phyloP scores from a whole-genome alignment of 1,139 yeast species.

The Saccharomycopsis phalli region DNA sequence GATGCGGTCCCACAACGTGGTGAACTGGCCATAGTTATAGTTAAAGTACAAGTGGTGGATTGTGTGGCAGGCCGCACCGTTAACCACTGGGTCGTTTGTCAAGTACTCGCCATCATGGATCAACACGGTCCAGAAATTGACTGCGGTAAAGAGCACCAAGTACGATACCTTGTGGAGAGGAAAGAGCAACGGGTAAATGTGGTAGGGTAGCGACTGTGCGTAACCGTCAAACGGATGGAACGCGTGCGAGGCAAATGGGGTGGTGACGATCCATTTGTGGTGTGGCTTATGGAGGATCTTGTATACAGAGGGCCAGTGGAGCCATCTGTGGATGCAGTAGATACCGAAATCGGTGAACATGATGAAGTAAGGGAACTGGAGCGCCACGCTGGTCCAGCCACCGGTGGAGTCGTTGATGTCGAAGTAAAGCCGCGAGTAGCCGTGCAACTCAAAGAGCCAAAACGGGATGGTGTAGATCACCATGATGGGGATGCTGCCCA shows the following conservation, averaged over 20 bases:
- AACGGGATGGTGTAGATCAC: constrained; percentile 81
- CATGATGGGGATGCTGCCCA: constrained; percentile 81
- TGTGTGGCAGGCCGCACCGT: constrained; percentile 98
- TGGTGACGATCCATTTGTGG: constrained; percentile 97
- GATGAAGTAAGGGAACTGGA: constrained; percentile 69
- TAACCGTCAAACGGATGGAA: constrained; percentile 98
- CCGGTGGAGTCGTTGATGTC: constrained; percentile 52
- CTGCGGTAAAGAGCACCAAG: constrained; percentile 73
- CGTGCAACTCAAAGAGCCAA: constrained; percentile 75
- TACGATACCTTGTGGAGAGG: constrained; percentile 87
- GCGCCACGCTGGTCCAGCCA: constrained; percentile 55
- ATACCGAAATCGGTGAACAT: constrained; percentile 91
- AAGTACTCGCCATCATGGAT: constrained; percentile 96
- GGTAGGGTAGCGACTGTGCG: constrained; percentile 87
- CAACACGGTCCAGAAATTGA: constrained; percentile 97
- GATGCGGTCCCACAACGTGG: constrained; percentile 94
- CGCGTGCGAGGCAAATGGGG: constrained; percentile 97
- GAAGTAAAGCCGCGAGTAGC: constrained; percentile 72
- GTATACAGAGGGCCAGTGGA: constrained; percentile 87
- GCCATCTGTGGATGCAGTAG: constrained; percentile 82
- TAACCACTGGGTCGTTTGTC: constrained; percentile 86
- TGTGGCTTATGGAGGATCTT: constrained; percentile 92
- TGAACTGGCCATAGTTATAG: constrained; percentile 96
- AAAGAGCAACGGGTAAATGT: constrained; percentile 79
- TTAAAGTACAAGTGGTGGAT: constrained; percentile 93